Evolutionary conservation across 2,329 filamentous ascomycete species (phyloP).

Genomic region (Ilyonectria mors-panacis): DNA sequence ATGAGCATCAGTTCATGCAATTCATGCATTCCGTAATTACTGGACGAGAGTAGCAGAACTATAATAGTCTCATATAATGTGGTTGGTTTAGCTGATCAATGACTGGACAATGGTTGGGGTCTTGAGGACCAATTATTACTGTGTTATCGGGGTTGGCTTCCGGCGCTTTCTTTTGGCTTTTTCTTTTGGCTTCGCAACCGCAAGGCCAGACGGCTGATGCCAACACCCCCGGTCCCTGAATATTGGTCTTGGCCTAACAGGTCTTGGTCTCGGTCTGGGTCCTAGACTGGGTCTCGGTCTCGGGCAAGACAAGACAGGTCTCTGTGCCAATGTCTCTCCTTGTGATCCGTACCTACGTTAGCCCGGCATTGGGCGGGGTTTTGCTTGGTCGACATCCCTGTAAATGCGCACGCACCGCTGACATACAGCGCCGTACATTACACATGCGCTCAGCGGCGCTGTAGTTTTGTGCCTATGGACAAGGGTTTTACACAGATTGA

Average conservation of each 20-base stretch:
- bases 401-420: neutral
- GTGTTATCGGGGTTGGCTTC: neutral
- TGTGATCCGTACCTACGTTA: slow-evolving; percentile 24
- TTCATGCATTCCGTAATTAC: neutral
- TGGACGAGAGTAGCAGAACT: neutral
- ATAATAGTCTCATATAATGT: neutral
- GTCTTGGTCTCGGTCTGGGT: neutral
- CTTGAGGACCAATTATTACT: neutral
- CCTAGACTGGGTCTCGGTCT: slow-evolving; percentile 11
- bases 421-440: neutral
- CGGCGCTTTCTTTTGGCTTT: neutral
- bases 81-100: neutral
- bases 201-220: neutral
- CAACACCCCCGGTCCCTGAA: slow-evolving; percentile 11
- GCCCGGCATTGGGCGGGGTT: slow-evolving; percentile 13
- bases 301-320: neutral
- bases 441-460: neutral
- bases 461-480: neutral
- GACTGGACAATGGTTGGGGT: neutral
- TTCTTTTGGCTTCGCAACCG: neutral
- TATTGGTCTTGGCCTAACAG: neutral
- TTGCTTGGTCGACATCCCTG: slow-evolving; percentile 6
- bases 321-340: slow-evolving; percentile 7
- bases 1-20: slow-evolving; percentile 1
- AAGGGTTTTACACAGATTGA: neutral